phyloP scores from a whole-genome alignment of 2,329 filamentous ascomycete genomes.

The Alternaria solani region DNA sequence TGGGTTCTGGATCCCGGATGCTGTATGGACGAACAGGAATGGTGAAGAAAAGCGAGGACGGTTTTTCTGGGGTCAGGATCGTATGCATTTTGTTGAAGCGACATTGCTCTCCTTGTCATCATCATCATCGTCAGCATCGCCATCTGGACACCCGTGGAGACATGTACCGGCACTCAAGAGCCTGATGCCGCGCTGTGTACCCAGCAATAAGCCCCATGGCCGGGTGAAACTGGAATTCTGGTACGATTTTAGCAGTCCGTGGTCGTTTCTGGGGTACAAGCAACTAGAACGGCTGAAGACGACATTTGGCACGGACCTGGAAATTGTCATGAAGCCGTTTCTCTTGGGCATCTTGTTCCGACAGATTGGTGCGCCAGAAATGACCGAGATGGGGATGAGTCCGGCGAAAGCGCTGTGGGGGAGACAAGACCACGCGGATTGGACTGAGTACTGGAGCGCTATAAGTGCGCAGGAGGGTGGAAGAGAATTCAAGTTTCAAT shows the following conservation, averaged over 20 bases:
- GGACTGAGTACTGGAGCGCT: conserved; percentile 45
- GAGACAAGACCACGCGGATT: conserved; percentile 44
- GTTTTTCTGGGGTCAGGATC: conserved; percentile 49
- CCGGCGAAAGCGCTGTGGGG: conserved; percentile 37
- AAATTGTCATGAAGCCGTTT: conserved; percentile 46
- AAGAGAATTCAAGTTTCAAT: conserved; percentile 39
- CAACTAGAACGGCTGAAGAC: conserved; percentile 40
- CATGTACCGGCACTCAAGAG: conserved; percentile 22
- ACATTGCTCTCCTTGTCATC: conserved; percentile 13
- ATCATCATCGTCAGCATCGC: background rate
- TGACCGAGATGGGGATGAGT: conserved; percentile 38
- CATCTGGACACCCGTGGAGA: conserved; percentile 18
- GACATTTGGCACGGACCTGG: conserved; percentile 33
- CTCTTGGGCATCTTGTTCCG: conserved; percentile 45
- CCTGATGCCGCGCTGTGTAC: conserved; percentile 36
- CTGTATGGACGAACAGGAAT: conserved; percentile 25
- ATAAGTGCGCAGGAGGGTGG: conserved; percentile 39
- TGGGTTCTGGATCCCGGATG: conserved; percentile 44
- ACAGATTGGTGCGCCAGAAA: conserved; percentile 47
- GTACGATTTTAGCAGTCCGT: conserved; percentile 48
- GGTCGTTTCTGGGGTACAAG: conserved; percentile 47
- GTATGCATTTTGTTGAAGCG: conserved; percentile 50
- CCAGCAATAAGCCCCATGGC: conserved; percentile 11
- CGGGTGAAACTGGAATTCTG: conserved; percentile 41
- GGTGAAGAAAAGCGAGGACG: conserved; percentile 27